These are phyloP conservation scores for Cystobasidiaceae sp. DNA, from an alignment of 1,284 basidiomycete species.

Conservation along the genomic window DNA sequence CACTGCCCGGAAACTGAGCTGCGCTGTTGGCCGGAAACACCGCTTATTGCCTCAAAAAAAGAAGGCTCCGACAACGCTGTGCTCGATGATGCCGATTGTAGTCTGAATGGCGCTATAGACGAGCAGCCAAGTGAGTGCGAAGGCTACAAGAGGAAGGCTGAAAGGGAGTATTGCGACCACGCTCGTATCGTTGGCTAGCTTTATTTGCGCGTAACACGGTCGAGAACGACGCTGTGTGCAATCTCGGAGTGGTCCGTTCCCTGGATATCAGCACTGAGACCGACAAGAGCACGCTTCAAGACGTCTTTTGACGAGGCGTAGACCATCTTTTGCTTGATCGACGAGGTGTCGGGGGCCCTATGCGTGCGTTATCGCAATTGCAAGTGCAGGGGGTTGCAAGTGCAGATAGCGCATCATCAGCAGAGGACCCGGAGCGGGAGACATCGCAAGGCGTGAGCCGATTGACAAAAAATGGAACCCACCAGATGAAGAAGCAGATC, in stretches of 20 bases:
- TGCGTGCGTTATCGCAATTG: background rate
- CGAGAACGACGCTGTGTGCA: conserved; percentile 55
- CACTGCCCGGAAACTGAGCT: too few species aligned
- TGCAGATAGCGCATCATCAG: background rate
- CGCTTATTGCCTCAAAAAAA: too few species aligned
- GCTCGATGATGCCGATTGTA: too few species aligned
- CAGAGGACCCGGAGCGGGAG: background rate
- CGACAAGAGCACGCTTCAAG: conserved; percentile 64
- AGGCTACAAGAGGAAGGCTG: background rate
- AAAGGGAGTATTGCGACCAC: too few species aligned
- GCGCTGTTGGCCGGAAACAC: too few species aligned
- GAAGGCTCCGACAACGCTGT: too few species aligned
- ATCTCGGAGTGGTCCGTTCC: conserved; percentile 78
- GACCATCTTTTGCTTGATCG: conserved; percentile 91
- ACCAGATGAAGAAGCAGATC: conserved; percentile 79
- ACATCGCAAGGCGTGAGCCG: background rate
- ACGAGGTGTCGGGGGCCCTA: conserved; percentile 84
- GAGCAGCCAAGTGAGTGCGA: background rate
- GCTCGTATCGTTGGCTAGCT: background rate
- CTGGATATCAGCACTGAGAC: conserved; percentile 75
- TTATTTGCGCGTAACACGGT: conserved; percentile 41
- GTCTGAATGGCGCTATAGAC: too few species aligned
- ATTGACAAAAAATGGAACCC: conserved; percentile 40
- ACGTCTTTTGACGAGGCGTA: conserved; percentile 88
- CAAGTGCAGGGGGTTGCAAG: background rate